Conservation (phyloP, 805 yeast species). For the Kregervanrija delftensis region DNA sequence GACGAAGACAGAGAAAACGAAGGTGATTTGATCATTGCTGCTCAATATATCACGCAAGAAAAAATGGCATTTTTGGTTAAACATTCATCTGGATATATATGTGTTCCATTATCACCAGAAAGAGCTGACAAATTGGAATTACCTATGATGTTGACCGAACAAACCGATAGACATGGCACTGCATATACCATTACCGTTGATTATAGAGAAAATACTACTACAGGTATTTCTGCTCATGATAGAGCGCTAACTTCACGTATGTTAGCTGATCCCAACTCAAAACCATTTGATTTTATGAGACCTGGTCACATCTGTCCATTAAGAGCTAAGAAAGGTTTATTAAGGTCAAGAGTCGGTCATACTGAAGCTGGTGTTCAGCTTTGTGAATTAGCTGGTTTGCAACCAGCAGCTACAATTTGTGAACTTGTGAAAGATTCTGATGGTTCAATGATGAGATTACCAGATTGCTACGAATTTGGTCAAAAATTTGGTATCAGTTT, state of each 20-base stretch:
- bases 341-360: constrained; percentile 81
- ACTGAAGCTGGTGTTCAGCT: constrained; percentile 96
- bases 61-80: constrained; percentile 93
- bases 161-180: constrained; percentile 86
- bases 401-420: constrained; percentile 88
- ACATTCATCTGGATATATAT: constrained; percentile 83
- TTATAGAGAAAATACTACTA: constrained; percentile 80
- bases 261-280: constrained; percentile 55
- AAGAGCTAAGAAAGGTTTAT: constrained; percentile 83
- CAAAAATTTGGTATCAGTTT: constrained; percentile 55
- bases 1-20: constrained; percentile 95
- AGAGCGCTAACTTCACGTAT: constrained; percentile 74
- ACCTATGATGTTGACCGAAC: constrained; percentile 64
- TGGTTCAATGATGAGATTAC: constrained; percentile 91
- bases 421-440: constrained; percentile 91
- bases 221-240: constrained; percentile 95
- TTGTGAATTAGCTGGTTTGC: constrained; percentile 65
- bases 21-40: constrained; percentile 95
- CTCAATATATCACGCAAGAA: constrained; percentile 66
- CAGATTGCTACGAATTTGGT: constrained; percentile 73
- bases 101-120: constrained; percentile 76
- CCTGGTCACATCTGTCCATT: constrained; percentile 96
- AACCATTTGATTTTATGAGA: constrained; percentile 63
- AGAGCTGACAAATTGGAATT: constrained; percentile 76
- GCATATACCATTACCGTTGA: constrained; percentile 95